Conservation (phyloP, 2,329 filamentous ascomycete genomes). For the Fusarium marasasianum region DNA sequence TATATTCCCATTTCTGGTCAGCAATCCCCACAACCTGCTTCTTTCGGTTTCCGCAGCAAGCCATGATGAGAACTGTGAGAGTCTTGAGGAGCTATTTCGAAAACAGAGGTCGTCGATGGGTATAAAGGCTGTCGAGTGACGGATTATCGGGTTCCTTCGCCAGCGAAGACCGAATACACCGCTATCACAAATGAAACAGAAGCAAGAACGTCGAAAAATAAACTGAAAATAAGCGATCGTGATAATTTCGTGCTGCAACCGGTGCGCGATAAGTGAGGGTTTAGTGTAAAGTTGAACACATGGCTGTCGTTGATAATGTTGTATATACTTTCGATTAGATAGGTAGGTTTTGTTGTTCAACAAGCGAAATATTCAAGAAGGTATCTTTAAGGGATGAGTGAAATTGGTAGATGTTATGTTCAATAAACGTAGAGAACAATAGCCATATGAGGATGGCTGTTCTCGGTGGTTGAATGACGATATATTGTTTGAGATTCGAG, state of each 20-base stretch:
- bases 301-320: conserved; percentile 24
- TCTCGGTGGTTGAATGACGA: conserved; percentile 13
- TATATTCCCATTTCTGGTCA: conserved; percentile 95
- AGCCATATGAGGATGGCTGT: conserved; percentile 9
- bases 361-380: neutral
- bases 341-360: neutral
- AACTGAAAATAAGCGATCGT: conserved; percentile 27
- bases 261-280: conserved; percentile 27
- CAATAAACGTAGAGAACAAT: conserved; percentile 11
- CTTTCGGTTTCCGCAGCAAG: conserved; percentile 70
- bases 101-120: conserved; percentile 19
- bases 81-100: conserved; percentile 18
- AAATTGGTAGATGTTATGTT: neutral
- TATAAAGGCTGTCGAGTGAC: conserved; percentile 21
- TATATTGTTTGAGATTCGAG: conserved; percentile 24
- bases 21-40: conserved; percentile 74
- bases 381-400: neutral
- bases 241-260: conserved; percentile 31
- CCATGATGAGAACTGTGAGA: conserved; percentile 58
- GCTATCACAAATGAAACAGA: conserved; percentile 34
- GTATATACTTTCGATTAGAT: conserved; percentile 4
- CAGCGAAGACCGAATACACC: conserved; percentile 59
- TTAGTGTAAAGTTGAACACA: conserved; percentile 24
- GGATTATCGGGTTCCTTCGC: conserved; percentile 55
- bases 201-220: neutral